A percentile compares a stretch with the other conserved stretches of the same genome.
These are phyloP conservation scores for Penicillium fuscoglaucum DNA, from an alignment of 2,329 filamentous ascomycete species.

Conservation along the genomic window DNA sequence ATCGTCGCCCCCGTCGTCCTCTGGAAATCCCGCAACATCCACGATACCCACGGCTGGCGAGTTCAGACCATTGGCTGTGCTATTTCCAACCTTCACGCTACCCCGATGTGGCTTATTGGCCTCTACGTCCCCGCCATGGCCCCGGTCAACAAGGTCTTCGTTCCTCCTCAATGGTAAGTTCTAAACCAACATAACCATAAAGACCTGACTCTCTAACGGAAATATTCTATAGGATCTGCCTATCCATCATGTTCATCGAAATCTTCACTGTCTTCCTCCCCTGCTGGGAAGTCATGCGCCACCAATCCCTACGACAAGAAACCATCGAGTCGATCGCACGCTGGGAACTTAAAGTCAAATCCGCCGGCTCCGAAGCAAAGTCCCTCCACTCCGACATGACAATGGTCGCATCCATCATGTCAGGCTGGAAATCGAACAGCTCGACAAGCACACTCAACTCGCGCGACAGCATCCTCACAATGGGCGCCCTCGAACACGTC, in stretches of 20 bases:
- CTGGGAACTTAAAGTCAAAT: constrained; percentile 41
- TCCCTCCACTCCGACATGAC: constrained; percentile 34
- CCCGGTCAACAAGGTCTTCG: constrained; percentile 55
- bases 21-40: constrained; percentile 61
- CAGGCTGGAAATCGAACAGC: constrained; percentile 34
- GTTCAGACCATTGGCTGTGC: constrained; percentile 59
- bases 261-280: constrained; percentile 65
- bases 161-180: constrained; percentile 58
- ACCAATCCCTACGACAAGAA: constrained; percentile 35
- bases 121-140: constrained; percentile 57
- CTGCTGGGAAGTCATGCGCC: constrained; percentile 55
- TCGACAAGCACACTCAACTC: constrained; percentile 43
- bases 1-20: constrained; percentile 43
- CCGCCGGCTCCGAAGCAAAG: constrained; percentile 22
- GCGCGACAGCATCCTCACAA: constrained; percentile 55
- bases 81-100: constrained; percentile 57
- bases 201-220: background rate
- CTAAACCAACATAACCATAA: background rate
- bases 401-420: constrained; percentile 31
- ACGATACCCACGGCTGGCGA: constrained; percentile 67
- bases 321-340: constrained; percentile 40
- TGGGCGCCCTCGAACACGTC: constrained; percentile 63
- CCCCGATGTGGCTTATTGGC: constrained; percentile 64
- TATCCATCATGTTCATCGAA: constrained; percentile 64
- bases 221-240: constrained; percentile 44